Percentiles rank a stretch among this genome's conserved stretches.
phyloP scores from a whole-genome alignment of 441 rosid species.

The Adansonia madagascariensis region DNA sequence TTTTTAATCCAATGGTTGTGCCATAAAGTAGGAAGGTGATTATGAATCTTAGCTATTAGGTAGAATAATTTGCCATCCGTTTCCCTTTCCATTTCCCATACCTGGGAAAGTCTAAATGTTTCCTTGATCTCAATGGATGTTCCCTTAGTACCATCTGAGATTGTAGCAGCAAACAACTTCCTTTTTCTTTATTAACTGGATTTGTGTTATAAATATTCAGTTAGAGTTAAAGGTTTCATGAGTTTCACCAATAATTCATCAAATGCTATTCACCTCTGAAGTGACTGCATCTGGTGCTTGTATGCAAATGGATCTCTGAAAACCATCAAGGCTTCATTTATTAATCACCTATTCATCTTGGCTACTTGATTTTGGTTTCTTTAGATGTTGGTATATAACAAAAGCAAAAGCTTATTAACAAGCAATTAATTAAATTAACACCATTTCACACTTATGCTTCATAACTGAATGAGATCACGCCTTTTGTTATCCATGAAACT shows the following conservation, averaged over 20 bases:
- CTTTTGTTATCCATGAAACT: slow-evolving; percentile 6
- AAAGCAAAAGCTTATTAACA: background rate
- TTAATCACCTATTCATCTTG: background rate
- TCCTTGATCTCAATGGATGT: background rate
- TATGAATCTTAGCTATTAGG: slow-evolving; percentile 14
- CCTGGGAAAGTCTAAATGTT: background rate
- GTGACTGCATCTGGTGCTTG: background rate
- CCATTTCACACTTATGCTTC: background rate
- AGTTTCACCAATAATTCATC: background rate
- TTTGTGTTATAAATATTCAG: background rate
- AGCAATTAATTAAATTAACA: background rate
- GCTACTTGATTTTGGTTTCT: background rate
- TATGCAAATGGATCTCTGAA: background rate
- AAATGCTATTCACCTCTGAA: background rate
- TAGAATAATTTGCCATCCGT: background rate
- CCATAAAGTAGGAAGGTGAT: background rate
- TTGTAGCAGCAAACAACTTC: background rate
- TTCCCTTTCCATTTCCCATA: background rate
- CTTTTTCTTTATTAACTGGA: slow-evolving; percentile 7
- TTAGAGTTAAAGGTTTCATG: background rate
- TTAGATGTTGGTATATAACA: background rate
- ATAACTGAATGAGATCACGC: background rate
- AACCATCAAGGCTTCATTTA: background rate
- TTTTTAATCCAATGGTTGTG: background rate
- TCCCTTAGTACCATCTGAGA: background rate